These are phyloP conservation scores for Eimeria falciformis DNA, from an alignment of 169 alveolate genomes.

Conservation along the genomic window DNA sequence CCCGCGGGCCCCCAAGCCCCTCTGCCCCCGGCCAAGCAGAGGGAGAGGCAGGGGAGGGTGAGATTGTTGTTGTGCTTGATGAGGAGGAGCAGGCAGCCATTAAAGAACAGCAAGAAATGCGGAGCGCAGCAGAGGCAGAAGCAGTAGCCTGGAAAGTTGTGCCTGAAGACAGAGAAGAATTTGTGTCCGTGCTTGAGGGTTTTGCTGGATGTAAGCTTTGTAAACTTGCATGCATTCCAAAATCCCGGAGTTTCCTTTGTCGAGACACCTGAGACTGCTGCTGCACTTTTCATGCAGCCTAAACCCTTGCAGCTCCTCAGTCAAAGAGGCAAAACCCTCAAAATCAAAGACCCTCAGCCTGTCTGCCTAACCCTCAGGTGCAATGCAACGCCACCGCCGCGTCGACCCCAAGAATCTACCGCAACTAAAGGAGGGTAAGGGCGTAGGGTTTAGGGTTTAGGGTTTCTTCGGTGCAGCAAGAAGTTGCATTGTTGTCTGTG, in stretches of 20 bases:
- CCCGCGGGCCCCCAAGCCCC: background rate
- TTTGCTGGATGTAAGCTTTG: conserved; percentile 1
- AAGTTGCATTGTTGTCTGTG: background rate
- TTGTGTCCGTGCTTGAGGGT: conserved; percentile 10
- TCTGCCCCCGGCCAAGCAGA: background rate
- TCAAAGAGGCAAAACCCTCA: background rate
- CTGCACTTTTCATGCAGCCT: no score
- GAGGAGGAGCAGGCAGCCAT: conserved; percentile 35
- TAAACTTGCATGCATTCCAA: background rate
- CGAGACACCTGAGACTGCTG: no score
- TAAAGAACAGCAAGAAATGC: background rate
- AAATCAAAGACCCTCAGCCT: background rate
- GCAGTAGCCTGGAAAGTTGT: conserved; percentile 18
- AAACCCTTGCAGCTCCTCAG: background rate
- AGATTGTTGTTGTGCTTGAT: conserved; percentile 19
- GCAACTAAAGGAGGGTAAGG: conserved; percentile 10
- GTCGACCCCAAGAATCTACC: conserved; percentile 32
- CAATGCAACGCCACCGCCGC: conserved; percentile 56
- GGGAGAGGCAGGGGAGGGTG: background rate
- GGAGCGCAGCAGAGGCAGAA: conserved; percentile 25
- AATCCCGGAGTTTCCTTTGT: background rate
- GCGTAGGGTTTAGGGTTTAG: background rate
- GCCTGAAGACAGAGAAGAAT: conserved; percentile 1
- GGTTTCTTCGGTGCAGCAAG: background rate
- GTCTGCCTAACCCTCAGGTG: conserved; percentile 19